phyloP scores from a whole-genome alignment of 345 rosid species.

The Brassica nigra region DNA sequence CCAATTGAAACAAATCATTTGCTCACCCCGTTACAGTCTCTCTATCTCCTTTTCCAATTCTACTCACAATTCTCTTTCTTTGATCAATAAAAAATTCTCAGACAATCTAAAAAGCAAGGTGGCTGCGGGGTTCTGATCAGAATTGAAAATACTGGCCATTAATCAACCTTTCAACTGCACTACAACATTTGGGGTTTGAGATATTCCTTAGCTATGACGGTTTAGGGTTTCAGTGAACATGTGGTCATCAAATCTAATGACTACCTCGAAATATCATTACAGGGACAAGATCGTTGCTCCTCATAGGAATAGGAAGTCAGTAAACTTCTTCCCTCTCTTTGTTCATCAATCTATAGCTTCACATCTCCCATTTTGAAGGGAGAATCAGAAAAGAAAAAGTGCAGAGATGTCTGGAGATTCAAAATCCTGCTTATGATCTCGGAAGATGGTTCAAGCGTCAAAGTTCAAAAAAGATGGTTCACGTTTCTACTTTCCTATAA shows the following conservation, averaged over 20 bases:
- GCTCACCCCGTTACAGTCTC: neutral
- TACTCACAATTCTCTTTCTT: neutral
- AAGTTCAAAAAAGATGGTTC: slow-evolving; percentile 47
- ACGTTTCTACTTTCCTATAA: neutral
- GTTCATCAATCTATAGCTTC: slow-evolving; percentile 8
- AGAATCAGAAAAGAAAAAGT: slow-evolving; percentile 79
- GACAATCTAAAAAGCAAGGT: neutral
- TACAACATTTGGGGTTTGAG: neutral
- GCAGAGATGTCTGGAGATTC: slow-evolving; percentile 95
- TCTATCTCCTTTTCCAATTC: neutral
- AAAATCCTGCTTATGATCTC: slow-evolving; percentile 90
- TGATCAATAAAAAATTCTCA: neutral
- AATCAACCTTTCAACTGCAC: neutral
- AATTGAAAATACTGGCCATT: neutral
- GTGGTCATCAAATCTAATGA: slow-evolving; percentile 40
- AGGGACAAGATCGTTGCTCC: slow-evolving; percentile 82
- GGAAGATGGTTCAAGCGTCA: slow-evolving; percentile 53
- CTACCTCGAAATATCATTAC: slow-evolving; percentile 66
- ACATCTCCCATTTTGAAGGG: slow-evolving; percentile 42
- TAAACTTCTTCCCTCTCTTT: neutral
- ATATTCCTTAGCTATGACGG: neutral
- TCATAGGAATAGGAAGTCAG: slow-evolving; percentile 54
- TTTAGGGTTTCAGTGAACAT: neutral
- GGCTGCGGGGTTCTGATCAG: neutral
- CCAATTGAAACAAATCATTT: neutral